Evolutionary conservation across 257 asterid genomes (phyloP), one percentile per base, ranked within the genome.

Genomic region (Salvia hispanica): DNA sequence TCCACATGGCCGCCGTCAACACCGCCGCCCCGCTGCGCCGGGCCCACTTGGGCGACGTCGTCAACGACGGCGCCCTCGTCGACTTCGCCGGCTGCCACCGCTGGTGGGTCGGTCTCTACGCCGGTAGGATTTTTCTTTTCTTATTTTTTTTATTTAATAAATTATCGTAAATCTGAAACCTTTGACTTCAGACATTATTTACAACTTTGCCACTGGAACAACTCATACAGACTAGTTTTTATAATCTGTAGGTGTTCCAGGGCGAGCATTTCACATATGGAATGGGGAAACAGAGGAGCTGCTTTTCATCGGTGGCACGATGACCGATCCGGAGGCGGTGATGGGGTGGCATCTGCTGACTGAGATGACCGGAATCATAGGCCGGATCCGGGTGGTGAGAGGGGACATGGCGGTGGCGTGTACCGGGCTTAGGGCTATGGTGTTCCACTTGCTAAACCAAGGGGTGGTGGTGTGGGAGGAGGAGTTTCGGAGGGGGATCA

Each of bases 41-140:
- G 21, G 90, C 85, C 2, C 86, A 80, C 64, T 31, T 82, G 66
- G 98, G 98, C 0, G 87, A 91, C 31, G 95, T 87, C 25, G 95
- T 92, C 46, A 80, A 78, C 9, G 92, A 92, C 50, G 98, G 98
- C 8, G 92, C 88, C 8, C 77, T 92, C 21, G 91, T 87, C 3
- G 98, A 92, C 70, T 92, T 92, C 70, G 53, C 95, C 9, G 98
- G 98, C 11, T 67, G 86, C 71, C 25, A 66, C 58, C 86, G 71
- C 59, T 89, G 98, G 98, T 92, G 98, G 98, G 95, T 92, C 66
- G 98, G 98, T 72, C 91, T 91, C 18, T 88, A 83, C 62, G 97
- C 96, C 75, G 96, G 96, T 55, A 28, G 31, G 3, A 25, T 1
- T 25, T 6, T 6, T 1, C 4, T 56, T n/a, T 58, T 45, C 31